Conservation (phyloP, 2,329 filamentous ascomycete genomes). For the Aspergillus pseudoviridinutans region DNA sequence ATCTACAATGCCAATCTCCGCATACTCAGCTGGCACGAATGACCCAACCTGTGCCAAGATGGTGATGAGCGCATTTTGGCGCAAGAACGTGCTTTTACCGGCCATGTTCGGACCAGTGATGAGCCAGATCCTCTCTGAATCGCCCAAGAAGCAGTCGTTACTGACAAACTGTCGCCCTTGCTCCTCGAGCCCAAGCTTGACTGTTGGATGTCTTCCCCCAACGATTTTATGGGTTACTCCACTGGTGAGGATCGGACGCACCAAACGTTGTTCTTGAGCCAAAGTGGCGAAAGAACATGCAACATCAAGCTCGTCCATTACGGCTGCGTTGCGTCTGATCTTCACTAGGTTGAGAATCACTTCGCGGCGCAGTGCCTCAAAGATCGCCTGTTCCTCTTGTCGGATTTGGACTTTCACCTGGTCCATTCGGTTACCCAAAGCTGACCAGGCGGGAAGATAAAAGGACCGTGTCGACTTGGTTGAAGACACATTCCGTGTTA, state of each 20-base stretch:
- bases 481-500: constrained; percentile 62
- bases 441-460: constrained; percentile 78
- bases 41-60: constrained; percentile 90
- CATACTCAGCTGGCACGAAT: constrained; percentile 85
- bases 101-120: constrained; percentile 94
- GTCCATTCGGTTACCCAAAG: constrained; percentile 74
- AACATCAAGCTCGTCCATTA: constrained; percentile 91
- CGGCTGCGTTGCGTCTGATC: constrained; percentile 81
- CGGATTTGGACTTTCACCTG: constrained; percentile 73
- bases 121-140: constrained; percentile 64
- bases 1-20: constrained; percentile 86
- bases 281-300: constrained; percentile 78
- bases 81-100: constrained; percentile 91
- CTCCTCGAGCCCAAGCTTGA: constrained; percentile 74
- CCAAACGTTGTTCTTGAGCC: constrained; percentile 68
- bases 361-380: constrained; percentile 66
- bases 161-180: constrained; percentile 77
- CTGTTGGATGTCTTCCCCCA: constrained; percentile 85
- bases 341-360: constrained; percentile 81
- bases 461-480: constrained; percentile 83
- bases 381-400: constrained; percentile 77
- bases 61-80: constrained; percentile 91
- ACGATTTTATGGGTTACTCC: constrained; percentile 68
- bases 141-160: constrained; percentile 84
- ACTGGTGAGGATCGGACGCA: constrained; percentile 68